Conservation (phyloP, 768 basidiomycete genomes). For the Pulveroboletus sp. region DNA sequence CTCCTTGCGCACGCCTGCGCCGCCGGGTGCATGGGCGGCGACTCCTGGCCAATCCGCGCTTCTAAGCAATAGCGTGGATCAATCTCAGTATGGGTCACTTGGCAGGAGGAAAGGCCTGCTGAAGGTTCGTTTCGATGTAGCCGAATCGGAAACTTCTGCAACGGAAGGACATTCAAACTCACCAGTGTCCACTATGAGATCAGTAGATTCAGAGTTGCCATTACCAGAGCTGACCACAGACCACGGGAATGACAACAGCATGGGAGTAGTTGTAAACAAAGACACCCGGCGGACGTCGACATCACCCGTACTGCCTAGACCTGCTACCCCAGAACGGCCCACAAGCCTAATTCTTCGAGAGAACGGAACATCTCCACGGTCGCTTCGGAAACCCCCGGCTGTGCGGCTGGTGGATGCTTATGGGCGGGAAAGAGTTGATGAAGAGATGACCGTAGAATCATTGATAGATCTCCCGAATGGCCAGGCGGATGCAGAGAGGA, state of each 20-base stretch:
- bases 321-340: constrained; percentile 21
- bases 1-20: constrained; percentile 56
- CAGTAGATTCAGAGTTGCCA: constrained; percentile 21
- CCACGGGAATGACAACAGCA: constrained; percentile 6
- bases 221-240: not conserved
- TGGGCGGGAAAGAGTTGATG: constrained; percentile 43
- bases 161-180: constrained; percentile 25
- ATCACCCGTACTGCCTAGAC: constrained; percentile 5
- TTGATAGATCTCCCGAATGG: constrained; percentile 2
- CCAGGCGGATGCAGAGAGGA: constrained; percentile 17
- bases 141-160: constrained; percentile 31
- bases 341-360: constrained; percentile 26
- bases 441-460: constrained; percentile 5
- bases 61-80: constrained; percentile 15
- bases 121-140: constrained; percentile 70
- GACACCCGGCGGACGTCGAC: not conserved
- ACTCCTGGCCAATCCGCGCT: constrained; percentile 43
- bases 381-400: constrained; percentile 43
- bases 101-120: constrained; percentile 50
- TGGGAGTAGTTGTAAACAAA: constrained; percentile 4
- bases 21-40: constrained; percentile 61
- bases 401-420: constrained; percentile 71
- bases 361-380: constrained; percentile 26
- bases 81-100: constrained; percentile 31
- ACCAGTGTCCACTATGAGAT: constrained; percentile 26